phyloP scores from a whole-genome alignment of 1,284 basidiomycete genomes.

The Austroboletus rostrupii region DNA sequence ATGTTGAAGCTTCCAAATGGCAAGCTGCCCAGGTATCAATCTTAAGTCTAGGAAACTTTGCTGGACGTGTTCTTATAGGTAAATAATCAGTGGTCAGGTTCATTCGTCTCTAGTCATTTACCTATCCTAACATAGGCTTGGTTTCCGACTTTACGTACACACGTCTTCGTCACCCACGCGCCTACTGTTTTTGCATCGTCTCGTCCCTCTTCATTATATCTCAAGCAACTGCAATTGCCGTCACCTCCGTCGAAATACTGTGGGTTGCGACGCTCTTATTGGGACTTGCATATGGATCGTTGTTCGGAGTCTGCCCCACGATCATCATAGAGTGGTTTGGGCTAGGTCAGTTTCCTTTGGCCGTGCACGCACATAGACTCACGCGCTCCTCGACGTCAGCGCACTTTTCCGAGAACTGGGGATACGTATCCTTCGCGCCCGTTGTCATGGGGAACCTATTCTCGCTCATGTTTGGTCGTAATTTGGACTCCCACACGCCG shows the following conservation, averaged over 20 bases:
- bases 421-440: conserved; percentile 73
- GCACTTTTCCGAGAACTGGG: conserved; percentile 85
- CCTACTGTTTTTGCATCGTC: conserved; percentile 69
- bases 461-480: conserved; percentile 77
- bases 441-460: conserved; percentile 82
- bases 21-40: conserved; percentile 86
- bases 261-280: conserved; percentile 76
- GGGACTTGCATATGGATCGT: conserved; percentile 72
- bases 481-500: conserved; percentile 68
- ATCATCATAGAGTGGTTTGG: conserved; percentile 87
- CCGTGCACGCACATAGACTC: background rate
- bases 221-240: conserved; percentile 55
- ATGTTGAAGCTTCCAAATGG: conserved; percentile 62
- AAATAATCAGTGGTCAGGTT: background rate
- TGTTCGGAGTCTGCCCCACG: conserved; percentile 77
- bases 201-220: conserved; percentile 66
- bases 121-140: conserved; percentile 43
- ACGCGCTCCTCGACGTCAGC: conserved; percentile 31
- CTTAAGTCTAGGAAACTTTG: conserved; percentile 82
- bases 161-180: conserved; percentile 57
- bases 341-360: conserved; percentile 44
- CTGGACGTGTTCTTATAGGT: conserved; percentile 79
- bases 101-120: too few species aligned
- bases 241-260: conserved; percentile 59
- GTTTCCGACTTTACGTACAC: conserved; percentile 70